A percentile compares a stretch with the other conserved stretches of the same genome.
phyloP scores from a whole-genome alignment of 2,329 filamentous ascomycete genomes.

The Cladosporium sp. region DNA sequence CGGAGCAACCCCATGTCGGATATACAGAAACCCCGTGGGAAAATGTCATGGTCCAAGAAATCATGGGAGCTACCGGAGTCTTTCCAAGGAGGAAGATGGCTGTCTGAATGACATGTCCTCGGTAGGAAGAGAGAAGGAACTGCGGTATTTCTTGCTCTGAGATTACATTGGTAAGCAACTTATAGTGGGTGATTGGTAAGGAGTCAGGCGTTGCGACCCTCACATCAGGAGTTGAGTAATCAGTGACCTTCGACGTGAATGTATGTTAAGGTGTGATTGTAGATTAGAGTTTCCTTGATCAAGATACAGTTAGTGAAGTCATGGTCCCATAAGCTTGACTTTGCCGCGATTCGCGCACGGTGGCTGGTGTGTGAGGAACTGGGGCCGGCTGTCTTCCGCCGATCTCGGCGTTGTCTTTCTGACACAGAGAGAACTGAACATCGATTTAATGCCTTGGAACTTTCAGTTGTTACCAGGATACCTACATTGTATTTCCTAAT shows the following conservation, averaged over 20 bases:
- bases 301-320: not conserved
- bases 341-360: not conserved
- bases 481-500: not conserved
- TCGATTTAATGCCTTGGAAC: not conserved
- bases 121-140: not conserved
- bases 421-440: not conserved
- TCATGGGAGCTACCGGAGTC: not conserved
- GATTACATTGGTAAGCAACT: not conserved
- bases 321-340: not conserved
- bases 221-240: not conserved
- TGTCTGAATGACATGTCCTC: not conserved
- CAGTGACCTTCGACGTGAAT: not conserved
- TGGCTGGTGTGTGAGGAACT: not conserved
- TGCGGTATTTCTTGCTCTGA: not conserved
- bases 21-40: not conserved
- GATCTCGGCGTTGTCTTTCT: not conserved
- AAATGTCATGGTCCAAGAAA: not conserved
- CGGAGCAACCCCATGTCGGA: not conserved
- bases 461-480: not conserved
- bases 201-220: not conserved
- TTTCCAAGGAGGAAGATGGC: not conserved
- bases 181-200: not conserved
- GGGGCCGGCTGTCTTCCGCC: not conserved
- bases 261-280: not conserved
- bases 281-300: not conserved